Evolutionary conservation across 805 yeast species (phyloP).

Genomic region (Suhomyces prunicola): DNA sequence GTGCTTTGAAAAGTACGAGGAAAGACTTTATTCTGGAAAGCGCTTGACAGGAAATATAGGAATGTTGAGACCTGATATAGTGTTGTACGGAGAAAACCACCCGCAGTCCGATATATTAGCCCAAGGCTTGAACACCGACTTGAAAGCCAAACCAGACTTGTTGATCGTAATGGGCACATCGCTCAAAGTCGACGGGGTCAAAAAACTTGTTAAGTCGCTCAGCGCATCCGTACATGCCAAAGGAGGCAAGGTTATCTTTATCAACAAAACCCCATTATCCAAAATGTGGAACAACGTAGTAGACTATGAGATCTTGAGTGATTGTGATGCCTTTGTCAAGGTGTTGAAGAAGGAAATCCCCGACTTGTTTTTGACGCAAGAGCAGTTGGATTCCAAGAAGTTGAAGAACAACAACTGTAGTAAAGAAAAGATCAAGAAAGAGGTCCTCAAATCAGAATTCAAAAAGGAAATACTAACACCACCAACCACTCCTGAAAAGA

Average conservation of each 20-base stretch:
- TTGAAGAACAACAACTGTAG: slow-evolving; percentile 17
- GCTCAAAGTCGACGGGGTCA: slow-evolving; percentile 85
- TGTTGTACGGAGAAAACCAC: slow-evolving; percentile 91
- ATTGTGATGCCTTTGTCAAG: slow-evolving; percentile 79
- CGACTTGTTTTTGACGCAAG: slow-evolving; percentile 58
- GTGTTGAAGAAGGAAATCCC: slow-evolving; percentile 54
- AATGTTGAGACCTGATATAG: slow-evolving; percentile 80
- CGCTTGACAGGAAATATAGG: slow-evolving; percentile 72
- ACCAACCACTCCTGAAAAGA: slow-evolving; percentile 32
- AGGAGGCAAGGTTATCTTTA: slow-evolving; percentile 73
- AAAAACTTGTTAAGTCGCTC: slow-evolving; percentile 64
- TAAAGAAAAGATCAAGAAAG: slow-evolving; percentile 3
- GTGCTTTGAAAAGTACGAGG: slow-evolving; percentile 57
- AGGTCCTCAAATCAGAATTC: slow-evolving; percentile 9
- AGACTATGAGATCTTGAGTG: slow-evolving; percentile 76
- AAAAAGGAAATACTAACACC: slow-evolving; percentile 24
- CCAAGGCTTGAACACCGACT: slow-evolving; percentile 62
- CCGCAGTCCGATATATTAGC: slow-evolving; percentile 82
- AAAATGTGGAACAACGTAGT: slow-evolving; percentile 66
- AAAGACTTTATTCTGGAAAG: slow-evolving; percentile 66
- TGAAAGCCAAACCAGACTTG: slow-evolving; percentile 67
- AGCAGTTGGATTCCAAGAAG: slow-evolving; percentile 43
- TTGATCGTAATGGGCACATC: slow-evolving; percentile 92
- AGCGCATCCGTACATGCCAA: slow-evolving; percentile 71
- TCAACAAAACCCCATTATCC: slow-evolving; percentile 67